Evolutionary conservation across 2,329 filamentous ascomycete species (phyloP), one percentile per base, ranked within the genome.

Genomic region (Ophiostoma populinum): DNA sequence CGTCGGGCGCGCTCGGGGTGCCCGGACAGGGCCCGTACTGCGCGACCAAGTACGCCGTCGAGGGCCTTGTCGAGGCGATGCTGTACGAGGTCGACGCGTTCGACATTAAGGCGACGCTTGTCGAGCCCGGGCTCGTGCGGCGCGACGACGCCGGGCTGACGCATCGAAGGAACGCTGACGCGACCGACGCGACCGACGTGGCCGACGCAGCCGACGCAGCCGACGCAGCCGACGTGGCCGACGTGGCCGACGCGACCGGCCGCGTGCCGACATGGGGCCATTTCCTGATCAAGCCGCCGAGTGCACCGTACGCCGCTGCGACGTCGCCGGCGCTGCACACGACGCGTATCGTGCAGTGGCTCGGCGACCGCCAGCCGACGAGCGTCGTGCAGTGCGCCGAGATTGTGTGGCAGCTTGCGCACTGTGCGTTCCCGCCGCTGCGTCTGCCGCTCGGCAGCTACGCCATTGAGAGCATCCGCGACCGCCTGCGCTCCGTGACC

Each of bases 1-100:
- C 85, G 1, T 80, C 80, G 21, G 90, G 90, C 5, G 82, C 87
- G 0, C 66, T 94, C n/a, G 90, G 87, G 2, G 83, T 95, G 0
- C 90, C 90, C 0, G 90, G 90, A 0, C 58, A 95, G 6, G 87
- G 87, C 0, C 87, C 87, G 0, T 95, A 93, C 51, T 95, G 87
- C 55, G 90, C 90, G 1, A 93, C 85, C 12, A 98, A 95, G 54
- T 95, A 94, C 55, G 90, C 90, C 0, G 83, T 93, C 4, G 90
- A 98, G 52, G 90, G 87, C 0, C 62, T 98, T 36, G 85, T 95
- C 46, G 90, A 98, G 55, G 86, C 82, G 12, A 87, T 98, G 80
- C 67, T 94, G 12, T 95, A 95, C 55, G 90, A 98, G 53, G 77
- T 92, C 24, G 86, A 94, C 45, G 56, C 62, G 0, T 94, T 92